phyloP scores from a whole-genome alignment of 345 rosid species.

The Iberis pinnata region DNA sequence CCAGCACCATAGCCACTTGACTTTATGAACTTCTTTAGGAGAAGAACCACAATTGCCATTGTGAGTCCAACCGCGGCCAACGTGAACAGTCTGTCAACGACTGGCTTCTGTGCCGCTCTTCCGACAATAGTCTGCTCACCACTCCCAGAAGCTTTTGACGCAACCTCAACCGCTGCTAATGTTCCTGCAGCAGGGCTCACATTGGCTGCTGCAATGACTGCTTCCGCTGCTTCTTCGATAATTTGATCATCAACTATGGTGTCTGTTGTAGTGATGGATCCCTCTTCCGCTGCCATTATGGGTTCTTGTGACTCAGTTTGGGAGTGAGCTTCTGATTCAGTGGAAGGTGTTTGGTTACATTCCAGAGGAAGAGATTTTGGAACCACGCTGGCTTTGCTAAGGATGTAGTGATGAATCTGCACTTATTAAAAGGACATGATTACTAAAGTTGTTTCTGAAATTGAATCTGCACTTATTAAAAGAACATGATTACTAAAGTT shows the following conservation, averaged over 20 bases:
- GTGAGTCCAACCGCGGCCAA: constrained; percentile 90
- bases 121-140: constrained; percentile 7
- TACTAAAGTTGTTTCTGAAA: not conserved
- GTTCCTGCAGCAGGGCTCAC: too few species aligned
- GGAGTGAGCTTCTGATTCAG: constrained; percentile 9
- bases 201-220: constrained; percentile 21
- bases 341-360: not conserved
- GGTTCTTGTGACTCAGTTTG: constrained; percentile 3
- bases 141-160: not conserved
- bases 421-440: not conserved
- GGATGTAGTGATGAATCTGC: constrained; percentile 85
- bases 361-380: constrained; percentile 37
- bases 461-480: not conserved
- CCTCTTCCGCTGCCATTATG: constrained; percentile 27
- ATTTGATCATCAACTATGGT: constrained; percentile 39
- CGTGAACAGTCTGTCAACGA: constrained; percentile 76
- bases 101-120: constrained; percentile 34
- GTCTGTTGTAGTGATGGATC: too few species aligned
- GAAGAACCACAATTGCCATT: constrained; percentile 71
- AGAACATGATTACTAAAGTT: not conserved
- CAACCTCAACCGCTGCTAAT: constrained; percentile 26
- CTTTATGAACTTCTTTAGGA: constrained; percentile 78
- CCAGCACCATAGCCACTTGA: constrained; percentile 68
- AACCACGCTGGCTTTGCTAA: constrained; percentile 63
- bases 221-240: constrained; percentile 30